Conservation (phyloP, 192 early-diverging fungal genomes). For the Polychytrium aggregatum region DNA sequence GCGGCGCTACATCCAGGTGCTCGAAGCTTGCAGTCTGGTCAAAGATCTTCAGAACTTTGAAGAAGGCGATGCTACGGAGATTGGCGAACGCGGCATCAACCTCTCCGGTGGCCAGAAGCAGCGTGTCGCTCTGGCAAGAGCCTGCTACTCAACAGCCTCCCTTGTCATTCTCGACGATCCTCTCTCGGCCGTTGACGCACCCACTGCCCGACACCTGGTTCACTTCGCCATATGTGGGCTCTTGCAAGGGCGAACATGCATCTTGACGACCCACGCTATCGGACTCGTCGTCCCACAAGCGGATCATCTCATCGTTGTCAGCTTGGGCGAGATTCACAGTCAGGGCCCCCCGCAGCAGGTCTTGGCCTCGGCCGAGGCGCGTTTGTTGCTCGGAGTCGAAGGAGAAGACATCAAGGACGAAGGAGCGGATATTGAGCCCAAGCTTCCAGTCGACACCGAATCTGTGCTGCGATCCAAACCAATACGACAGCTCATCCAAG, state of each 20-base stretch:
- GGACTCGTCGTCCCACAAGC: constrained; percentile 3
- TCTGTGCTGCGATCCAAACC: too few relatives aligned
- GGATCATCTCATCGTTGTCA: too few relatives aligned
- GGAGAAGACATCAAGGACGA: too few relatives aligned
- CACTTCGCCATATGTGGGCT: constrained; percentile 55
- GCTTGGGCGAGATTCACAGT: too few relatives aligned
- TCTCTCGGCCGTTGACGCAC: constrained; percentile 77
- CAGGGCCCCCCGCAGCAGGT: too few relatives aligned
- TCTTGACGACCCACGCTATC: constrained; percentile 63
- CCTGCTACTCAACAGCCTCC: constrained; percentile 3
- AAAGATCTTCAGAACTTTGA: constrained; percentile 75
- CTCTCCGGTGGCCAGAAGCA: constrained; percentile 34
- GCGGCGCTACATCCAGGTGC: constrained; percentile 66
- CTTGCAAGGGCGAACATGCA: constrained; percentile 59
- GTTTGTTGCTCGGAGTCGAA: too few relatives aligned
- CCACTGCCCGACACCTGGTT: constrained; percentile 66
- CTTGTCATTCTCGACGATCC: constrained; percentile 55
- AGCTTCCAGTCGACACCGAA: too few relatives aligned
- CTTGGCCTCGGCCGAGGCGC: too few relatives aligned
- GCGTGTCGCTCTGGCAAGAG: constrained; percentile 23
- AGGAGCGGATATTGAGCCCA: too few relatives aligned
- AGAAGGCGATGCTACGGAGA: constrained; percentile 82
- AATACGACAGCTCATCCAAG: too few relatives aligned
- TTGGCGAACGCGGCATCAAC: constrained; percentile 38
- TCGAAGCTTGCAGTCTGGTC: constrained; percentile 75